Base-by-base conservation (phyloP, 202 grass and related monocot species). In the Eragrostis tef region DNA sequence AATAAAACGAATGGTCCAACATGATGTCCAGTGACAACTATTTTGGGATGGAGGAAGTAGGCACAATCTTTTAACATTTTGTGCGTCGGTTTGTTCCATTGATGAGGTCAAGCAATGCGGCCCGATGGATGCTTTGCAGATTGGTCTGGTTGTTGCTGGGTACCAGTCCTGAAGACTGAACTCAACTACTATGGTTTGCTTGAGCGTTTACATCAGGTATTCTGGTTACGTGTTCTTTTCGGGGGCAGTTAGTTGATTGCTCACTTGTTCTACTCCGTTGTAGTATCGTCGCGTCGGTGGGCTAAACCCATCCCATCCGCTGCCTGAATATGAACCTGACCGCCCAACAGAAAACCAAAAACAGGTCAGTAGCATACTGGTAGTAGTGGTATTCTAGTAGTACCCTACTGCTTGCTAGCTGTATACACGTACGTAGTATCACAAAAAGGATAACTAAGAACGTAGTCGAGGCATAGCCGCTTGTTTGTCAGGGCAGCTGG, bases 211-310 rank as follows among this genome's bases (percentile, higher is more conserved):
- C 68, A 59, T 42, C 19, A 19, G 50, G 60, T 29, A 60, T 64
- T 50, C 58, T 68, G 80, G 80, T 79, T 83, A 68, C 19, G 71
- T 29, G 81, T 75, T 54, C 74, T 79, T 84, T 84, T 88, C 81
- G 16, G 61, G 53, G 69, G 75, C 75, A 54, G 86, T 83, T 88
- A 14, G 52, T 52, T 73, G 50, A 75, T 75, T 34, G 10, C 48
- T 13, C 58, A 22, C 75, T 62, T 21, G 61, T 52, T 61, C 58
- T 24, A 61, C 22, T 61, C 10, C 58, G 19, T 41, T 41, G 2
- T 8, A 24, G 17, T 51, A 11, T 67, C 49, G 63, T 31, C 29
- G 29, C 29, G 29, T 24, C 48, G 20, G 63, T 50, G 15, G 77
- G 29, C 29, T 34, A 46, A 29, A 29, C 44, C 59, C 10, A 36